Conservation (phyloP, 139 green algal genomes). For the Volvox reticuliferus region DNA sequence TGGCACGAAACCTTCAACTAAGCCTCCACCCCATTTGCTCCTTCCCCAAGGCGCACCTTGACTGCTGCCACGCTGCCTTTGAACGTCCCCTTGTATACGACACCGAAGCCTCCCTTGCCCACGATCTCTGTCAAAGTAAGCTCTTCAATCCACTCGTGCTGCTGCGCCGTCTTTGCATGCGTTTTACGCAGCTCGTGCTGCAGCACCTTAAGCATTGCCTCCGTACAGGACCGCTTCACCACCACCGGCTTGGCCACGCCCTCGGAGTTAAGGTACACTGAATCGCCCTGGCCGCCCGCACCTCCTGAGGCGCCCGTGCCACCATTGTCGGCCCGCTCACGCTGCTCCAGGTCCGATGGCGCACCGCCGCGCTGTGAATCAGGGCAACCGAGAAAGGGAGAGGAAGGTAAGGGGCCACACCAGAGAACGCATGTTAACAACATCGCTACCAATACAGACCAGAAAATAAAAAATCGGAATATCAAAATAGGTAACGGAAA, state of each 20-base stretch:
- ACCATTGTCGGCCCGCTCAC: neutral
- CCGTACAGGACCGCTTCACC: conserved; percentile 71
- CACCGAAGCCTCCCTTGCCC: conserved; percentile 73
- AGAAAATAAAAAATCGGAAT: no score
- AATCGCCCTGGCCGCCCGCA: conserved; percentile 24
- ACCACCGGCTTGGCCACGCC: conserved; percentile 64
- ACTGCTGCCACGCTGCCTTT: conserved; percentile 72
- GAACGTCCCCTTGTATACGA: conserved; percentile 76
- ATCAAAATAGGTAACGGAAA: no score
- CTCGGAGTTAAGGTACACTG: conserved; percentile 36
- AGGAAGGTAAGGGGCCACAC: neutral
- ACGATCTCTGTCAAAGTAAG: conserved; percentile 69
- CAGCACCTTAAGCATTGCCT: conserved; percentile 78
- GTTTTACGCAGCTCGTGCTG: conserved; percentile 77
- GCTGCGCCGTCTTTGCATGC: conserved; percentile 60
- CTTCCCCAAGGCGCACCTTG: conserved; percentile 57
- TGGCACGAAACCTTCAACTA: no score
- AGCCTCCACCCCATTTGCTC: no score
- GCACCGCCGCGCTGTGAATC: conserved; percentile 17
- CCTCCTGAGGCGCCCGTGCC: neutral
- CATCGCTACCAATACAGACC: no score
- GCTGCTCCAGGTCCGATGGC: conserved; percentile 10
- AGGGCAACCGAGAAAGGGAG: neutral
- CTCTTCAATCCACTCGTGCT: conserved; percentile 70
- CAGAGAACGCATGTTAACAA: no score